Percentiles rank a stretch among this genome's conserved stretches.
These are phyloP conservation scores for Auricularia heimuer DNA, from an alignment of 768 basidiomycete genomes.

Conservation along the genomic window DNA sequence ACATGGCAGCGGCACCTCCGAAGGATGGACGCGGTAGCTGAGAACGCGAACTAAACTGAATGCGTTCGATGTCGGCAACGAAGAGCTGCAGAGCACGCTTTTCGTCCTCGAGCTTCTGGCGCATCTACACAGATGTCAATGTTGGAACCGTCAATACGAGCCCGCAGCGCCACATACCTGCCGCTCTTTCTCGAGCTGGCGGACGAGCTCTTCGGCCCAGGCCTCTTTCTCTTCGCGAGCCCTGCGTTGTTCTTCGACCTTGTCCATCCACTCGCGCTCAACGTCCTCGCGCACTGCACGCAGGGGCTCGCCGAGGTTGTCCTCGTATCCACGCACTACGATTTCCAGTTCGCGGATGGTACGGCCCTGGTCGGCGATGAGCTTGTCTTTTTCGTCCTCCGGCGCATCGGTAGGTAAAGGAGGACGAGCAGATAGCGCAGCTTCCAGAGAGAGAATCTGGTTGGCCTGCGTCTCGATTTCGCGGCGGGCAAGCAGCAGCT, in stretches of 20 bases:
- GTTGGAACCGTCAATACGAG: background rate
- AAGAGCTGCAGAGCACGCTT: constrained; percentile 69
- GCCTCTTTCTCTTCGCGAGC: constrained; percentile 58
- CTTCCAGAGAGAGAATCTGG: constrained; percentile 78
- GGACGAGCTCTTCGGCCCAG: constrained; percentile 68
- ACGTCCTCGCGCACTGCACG: constrained; percentile 60
- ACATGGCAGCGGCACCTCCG: background rate
- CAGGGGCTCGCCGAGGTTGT: constrained; percentile 60
- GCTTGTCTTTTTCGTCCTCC: constrained; percentile 62
- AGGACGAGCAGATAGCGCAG: constrained; percentile 62
- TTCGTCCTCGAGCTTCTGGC: constrained; percentile 65
- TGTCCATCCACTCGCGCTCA: constrained; percentile 60
- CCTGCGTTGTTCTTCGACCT: constrained; percentile 47
- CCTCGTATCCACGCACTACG: constrained; percentile 59
- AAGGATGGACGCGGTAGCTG: background rate
- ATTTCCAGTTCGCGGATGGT: constrained; percentile 73
- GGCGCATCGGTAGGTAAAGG: constrained; percentile 54
- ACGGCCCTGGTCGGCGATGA: constrained; percentile 63
- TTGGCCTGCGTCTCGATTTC: constrained; percentile 72
- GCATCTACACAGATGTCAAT: constrained; percentile 27
- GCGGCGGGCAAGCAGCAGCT: constrained; percentile 66
- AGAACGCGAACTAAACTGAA: background rate
- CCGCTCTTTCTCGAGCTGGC: constrained; percentile 71
- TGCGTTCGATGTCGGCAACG: constrained; percentile 63
- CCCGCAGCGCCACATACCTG: constrained; percentile 29